A percentile compares a stretch with the other conserved stretches of the same genome.
Conservation (phyloP, 176 grass and related monocot species). For the Microstegium vimineum region DNA sequence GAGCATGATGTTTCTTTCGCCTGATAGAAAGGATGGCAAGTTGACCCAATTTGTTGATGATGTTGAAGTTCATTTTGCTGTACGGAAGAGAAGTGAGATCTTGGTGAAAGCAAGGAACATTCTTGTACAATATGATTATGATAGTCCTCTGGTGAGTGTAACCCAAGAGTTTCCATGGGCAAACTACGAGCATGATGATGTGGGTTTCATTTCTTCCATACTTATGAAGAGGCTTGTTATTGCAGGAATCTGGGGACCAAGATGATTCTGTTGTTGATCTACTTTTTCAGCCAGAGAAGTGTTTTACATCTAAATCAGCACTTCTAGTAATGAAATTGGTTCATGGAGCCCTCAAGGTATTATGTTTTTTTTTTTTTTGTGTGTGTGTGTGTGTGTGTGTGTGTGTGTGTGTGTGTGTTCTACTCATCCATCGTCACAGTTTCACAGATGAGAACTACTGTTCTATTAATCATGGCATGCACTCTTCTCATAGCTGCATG, state of each 20-base stretch:
- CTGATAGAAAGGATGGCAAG: slow-evolving; percentile 69
- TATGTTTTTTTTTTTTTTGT: slow-evolving; percentile 30
- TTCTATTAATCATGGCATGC: no score
- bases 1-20: slow-evolving; percentile 71
- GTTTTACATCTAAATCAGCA: slow-evolving; percentile 75
- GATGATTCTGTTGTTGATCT: slow-evolving; percentile 68
- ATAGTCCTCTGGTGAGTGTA: slow-evolving; percentile 58
- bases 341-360: slow-evolving; percentile 83
- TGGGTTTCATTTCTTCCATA: slow-evolving; percentile 27
- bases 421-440: neutral
- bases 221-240: slow-evolving; percentile 23
- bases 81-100: slow-evolving; percentile 82
- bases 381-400: no score
- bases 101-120: slow-evolving; percentile 76
- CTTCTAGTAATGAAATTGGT: slow-evolving; percentile 74
- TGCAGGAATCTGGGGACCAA: slow-evolving; percentile 39
- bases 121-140: slow-evolving; percentile 73
- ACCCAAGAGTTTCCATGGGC: slow-evolving; percentile 5
- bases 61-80: slow-evolving; percentile 97
- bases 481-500: no score
- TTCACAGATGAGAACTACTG: neutral
- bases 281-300: slow-evolving; percentile 75
- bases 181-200: slow-evolving; percentile 12
- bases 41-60: slow-evolving; percentile 90
- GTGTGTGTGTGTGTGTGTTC: no score